Evolutionary conservation across 2,329 filamentous ascomycete species (phyloP), one percentile per base, ranked within the genome.

Genomic region (Pleoardoris graminearum): DNA sequence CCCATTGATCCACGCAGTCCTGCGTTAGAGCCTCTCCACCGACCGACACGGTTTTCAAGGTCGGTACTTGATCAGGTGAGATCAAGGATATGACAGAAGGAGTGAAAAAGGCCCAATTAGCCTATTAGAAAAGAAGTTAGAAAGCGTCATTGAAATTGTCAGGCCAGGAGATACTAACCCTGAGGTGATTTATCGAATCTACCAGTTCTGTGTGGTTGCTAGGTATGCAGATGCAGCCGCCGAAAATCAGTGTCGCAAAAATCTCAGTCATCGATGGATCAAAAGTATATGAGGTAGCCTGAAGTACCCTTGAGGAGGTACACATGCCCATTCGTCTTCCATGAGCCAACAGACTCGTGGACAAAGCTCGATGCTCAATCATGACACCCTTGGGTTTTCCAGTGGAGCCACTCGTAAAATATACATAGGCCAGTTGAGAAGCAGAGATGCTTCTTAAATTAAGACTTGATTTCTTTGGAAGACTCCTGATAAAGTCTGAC

Each of bases 211-310:
- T 76, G 66, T 0, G 79, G 72, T 4, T 79, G 78, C 0, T 56
- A 14, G 85, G 84, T 0, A 87, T 75, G 53, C 84, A 86, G 3
- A 87, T 74, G 50, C 82, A 85, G 0, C 80, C 84, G 17, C 85
- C 85, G 12, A 78, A 72, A 7, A 80, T 74, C 3, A 87, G 71
- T 0, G 81, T 78, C 0, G 80, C 79, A 51, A 85, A 77, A 1
- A 82, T 78, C 57, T 85, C 83, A 1, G 78, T 63, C 19, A 85
- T 67, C 37, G 78, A 77, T 10, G 81, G 76, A 56, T 85, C 82
- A 41, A 83, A 80, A 2, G 79, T 80, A 62, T 80, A 83, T 7
- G 81, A 80, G 2, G 82, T 82, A 50, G 85, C 79, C 51, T 85
- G 82, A 4, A 74, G 59, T 0, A 56, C 42, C 4, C 57, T 51